These are phyloP conservation scores for Penicillium pulvis DNA, from an alignment of 495 filamentous ascomycete species.

Conservation along the genomic window DNA sequence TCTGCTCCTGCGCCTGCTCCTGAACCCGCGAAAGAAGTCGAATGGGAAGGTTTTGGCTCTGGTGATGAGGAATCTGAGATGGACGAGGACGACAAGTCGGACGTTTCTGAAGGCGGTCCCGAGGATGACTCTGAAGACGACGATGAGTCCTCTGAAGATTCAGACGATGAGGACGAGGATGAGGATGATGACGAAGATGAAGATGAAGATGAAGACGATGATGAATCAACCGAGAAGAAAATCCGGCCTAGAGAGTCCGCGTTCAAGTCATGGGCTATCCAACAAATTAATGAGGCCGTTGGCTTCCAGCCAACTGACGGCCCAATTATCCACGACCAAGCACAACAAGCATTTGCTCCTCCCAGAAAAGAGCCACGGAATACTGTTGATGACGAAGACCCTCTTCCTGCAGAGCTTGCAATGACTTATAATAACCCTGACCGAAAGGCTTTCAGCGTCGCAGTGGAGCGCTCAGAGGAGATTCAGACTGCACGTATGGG, in stretches of 20 bases:
- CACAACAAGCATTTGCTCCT: constrained; percentile 31
- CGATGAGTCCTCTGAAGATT: constrained; percentile 10
- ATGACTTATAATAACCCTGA: constrained; percentile 58
- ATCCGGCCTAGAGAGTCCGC: constrained; percentile 59
- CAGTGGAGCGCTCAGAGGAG: constrained; percentile 67
- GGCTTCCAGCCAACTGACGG: constrained; percentile 57
- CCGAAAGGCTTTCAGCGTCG: constrained; percentile 75
- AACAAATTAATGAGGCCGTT: constrained; percentile 76
- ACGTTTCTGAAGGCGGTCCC: constrained; percentile 24
- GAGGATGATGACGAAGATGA: constrained; percentile 27
- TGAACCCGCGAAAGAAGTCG: constrained; percentile 42
- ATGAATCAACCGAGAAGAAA: constrained; percentile 39
- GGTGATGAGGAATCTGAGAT: constrained; percentile 22
- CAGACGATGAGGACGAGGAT: constrained; percentile 17
- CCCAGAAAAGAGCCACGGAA: constrained; percentile 35
- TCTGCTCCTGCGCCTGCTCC: constrained; percentile 24
- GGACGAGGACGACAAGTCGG: constrained; percentile 17
- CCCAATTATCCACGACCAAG: constrained; percentile 27
- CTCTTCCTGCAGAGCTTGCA: constrained; percentile 72
- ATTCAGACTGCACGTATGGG: constrained; percentile 78
- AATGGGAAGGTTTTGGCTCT: constrained; percentile 63
- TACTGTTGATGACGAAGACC: constrained; percentile 67
- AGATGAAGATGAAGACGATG: constrained; percentile 31
- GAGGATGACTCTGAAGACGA: constrained; percentile 25
- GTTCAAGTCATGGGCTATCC: constrained; percentile 94